These are phyloP conservation scores for Trametes gibbosa DNA, from an alignment of 768 basidiomycete species.

Conservation along the genomic window DNA sequence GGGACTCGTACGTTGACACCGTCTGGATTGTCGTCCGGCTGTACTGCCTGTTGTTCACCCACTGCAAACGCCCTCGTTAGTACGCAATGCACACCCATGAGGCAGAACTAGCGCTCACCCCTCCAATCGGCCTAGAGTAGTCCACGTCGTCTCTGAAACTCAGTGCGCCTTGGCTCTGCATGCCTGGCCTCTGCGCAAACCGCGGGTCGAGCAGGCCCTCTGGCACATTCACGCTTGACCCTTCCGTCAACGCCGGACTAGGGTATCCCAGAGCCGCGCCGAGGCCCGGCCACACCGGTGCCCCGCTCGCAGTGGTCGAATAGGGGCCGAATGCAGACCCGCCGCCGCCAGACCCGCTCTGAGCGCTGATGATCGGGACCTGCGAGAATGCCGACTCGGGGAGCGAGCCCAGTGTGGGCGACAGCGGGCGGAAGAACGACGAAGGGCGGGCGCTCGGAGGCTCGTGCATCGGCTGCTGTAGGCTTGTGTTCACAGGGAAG, in stretches of 20 bases:
- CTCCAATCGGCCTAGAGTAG: constrained; percentile 29
- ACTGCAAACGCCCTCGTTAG: constrained; percentile 1
- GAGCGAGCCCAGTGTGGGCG: constrained; percentile 13
- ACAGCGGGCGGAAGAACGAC: constrained; percentile 18
- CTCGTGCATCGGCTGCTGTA: not conserved
- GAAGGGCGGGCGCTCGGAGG: constrained; percentile 6
- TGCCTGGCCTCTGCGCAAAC: constrained; percentile 15
- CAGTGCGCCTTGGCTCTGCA: constrained; percentile 27
- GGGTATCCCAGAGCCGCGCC: constrained; percentile 12
- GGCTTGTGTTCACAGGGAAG: not conserved
- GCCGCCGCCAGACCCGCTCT: not conserved
- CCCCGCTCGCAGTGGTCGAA: not conserved
- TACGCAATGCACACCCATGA: not conserved
- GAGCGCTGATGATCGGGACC: not conserved
- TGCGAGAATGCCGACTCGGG: constrained; percentile 6
- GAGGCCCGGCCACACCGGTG: constrained; percentile 20
- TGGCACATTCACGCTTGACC: constrained; percentile 20
- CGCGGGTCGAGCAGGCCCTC: constrained; percentile 27
- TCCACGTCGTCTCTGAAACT: constrained; percentile 30
- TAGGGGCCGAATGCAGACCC: not conserved
- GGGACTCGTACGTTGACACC: constrained; percentile 7
- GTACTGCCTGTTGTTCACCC: constrained; percentile 23
- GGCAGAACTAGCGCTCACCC: constrained; percentile 18
- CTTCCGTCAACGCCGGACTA: constrained; percentile 25
- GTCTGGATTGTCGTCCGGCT: constrained; percentile 24